Percentiles rank a stretch among this genome's conserved stretches.
These are phyloP conservation scores for Polytolypa hystricis DNA, from an alignment of 2,329 filamentous ascomycete genomes.

Conservation along the genomic window DNA sequence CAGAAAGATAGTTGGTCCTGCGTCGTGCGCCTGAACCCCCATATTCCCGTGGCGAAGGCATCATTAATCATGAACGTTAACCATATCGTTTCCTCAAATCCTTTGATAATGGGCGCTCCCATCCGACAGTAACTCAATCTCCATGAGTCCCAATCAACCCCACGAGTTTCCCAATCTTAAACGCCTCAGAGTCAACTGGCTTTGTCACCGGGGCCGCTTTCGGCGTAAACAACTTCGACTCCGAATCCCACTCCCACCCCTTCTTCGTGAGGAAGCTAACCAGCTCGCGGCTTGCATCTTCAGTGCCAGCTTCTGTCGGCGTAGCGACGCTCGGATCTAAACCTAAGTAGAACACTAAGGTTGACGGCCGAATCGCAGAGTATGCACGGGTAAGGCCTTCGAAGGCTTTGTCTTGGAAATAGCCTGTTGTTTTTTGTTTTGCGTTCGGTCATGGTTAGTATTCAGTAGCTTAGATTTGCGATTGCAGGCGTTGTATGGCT, in stretches of 20 bases:
- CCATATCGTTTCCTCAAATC: no score
- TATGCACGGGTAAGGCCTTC: conserved; percentile 29
- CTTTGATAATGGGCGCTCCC: background rate
- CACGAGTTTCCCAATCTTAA: conserved; percentile 24
- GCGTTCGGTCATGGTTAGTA: no score
- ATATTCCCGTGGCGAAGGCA: no score
- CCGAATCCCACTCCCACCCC: conserved; percentile 29
- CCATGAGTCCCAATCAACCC: conserved; percentile 22
- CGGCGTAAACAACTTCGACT: conserved; percentile 24
- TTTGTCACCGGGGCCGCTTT: conserved; percentile 16
- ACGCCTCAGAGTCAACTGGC: conserved; percentile 11
- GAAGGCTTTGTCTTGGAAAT: conserved; percentile 30
- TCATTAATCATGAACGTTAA: no score
- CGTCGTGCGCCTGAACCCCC: no score
- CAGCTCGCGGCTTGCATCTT: conserved; percentile 18
- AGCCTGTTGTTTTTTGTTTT: no score
- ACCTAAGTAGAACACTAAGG: conserved; percentile 27
- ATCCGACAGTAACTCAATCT: conserved; percentile 12
- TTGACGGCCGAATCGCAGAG: conserved; percentile 27
- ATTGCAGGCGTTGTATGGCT: background rate
- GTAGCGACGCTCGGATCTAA: conserved; percentile 17
- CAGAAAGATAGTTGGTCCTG: no score
- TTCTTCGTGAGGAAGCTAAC: conserved; percentile 24
- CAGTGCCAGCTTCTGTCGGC: conserved; percentile 12
- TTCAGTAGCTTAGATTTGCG: background rate